These are phyloP conservation scores for Vicia faba DNA, from an alignment of 306 rosid genomes.

Conservation along the genomic window DNA sequence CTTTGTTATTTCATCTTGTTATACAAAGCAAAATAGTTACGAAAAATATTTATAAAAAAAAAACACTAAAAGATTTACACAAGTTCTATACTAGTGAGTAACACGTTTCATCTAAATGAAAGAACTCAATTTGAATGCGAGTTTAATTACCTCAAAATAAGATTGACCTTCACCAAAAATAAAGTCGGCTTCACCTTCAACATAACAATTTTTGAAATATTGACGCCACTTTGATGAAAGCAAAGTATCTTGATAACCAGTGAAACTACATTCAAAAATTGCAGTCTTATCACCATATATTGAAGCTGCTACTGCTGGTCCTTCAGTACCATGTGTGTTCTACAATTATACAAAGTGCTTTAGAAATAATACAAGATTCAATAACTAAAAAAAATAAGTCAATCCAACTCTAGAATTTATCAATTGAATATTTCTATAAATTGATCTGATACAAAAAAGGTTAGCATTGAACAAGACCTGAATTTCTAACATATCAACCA, in stretches of 20 bases:
- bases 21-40: not conserved
- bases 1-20: too few relatives aligned
- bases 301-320: not conserved
- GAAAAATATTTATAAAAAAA: too few relatives aligned
- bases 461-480: too few relatives aligned
- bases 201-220: conserved; percentile 2
- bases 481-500: too few relatives aligned
- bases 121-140: not conserved
- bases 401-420: too few relatives aligned
- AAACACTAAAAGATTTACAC: not conserved
- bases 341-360: not conserved
- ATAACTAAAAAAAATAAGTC: too few relatives aligned
- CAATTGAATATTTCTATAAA: too few relatives aligned
- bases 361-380: not conserved
- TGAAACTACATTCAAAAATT: not conserved
- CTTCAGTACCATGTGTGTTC: not conserved
- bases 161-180: conserved; percentile 1
- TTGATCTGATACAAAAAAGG: not conserved
- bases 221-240: not conserved
- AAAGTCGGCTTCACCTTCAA: not conserved
- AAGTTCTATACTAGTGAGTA: not conserved
- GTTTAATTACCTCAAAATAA: not conserved
- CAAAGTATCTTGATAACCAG: conserved; percentile 8
- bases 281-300: conserved; percentile 4
- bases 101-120: not conserved